These are phyloP conservation scores for Scheffersomyces ergatensis DNA, from an alignment of 805 yeast species.

Conservation along the genomic window DNA sequence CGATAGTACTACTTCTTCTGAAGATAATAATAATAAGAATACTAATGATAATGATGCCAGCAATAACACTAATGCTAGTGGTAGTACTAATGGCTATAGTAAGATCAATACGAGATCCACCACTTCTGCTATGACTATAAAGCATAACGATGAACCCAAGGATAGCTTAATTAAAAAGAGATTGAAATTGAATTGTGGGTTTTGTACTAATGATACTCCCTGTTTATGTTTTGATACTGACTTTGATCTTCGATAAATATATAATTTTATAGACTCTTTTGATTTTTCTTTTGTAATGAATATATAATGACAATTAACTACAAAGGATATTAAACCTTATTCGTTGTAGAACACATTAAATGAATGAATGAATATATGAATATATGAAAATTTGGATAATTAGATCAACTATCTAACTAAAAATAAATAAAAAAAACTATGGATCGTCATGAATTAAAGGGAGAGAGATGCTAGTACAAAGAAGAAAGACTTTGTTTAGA, in stretches of 20 bases:
- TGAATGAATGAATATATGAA: too few species aligned
- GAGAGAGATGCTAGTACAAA: neutral
- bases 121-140: too few species aligned
- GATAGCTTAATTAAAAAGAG: slow-evolving; percentile 12
- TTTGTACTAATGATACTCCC: slow-evolving; percentile 37
- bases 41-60: neutral
- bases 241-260: slow-evolving; percentile 8
- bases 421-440: too few species aligned
- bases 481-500: too few species aligned
- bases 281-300: too few species aligned
- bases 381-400: too few species aligned
- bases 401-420: too few species aligned
- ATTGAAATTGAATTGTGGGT: slow-evolving; percentile 29
- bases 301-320: too few species aligned
- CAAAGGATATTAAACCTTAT: too few species aligned
- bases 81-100: neutral
- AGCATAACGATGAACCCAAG: too few species aligned
- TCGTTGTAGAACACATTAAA: too few species aligned
- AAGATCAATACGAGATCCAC: slow-evolving; percentile 3
- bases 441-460: neutral
- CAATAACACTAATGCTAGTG: slow-evolving; percentile 1
- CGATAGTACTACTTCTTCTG: neutral
- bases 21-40: neutral
- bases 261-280: too few species aligned
- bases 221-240: slow-evolving; percentile 44